Base-by-base conservation (phyloP, 2,329 filamentous ascomycete genomes). In the Ophiocordyceps unilateralis region DNA sequence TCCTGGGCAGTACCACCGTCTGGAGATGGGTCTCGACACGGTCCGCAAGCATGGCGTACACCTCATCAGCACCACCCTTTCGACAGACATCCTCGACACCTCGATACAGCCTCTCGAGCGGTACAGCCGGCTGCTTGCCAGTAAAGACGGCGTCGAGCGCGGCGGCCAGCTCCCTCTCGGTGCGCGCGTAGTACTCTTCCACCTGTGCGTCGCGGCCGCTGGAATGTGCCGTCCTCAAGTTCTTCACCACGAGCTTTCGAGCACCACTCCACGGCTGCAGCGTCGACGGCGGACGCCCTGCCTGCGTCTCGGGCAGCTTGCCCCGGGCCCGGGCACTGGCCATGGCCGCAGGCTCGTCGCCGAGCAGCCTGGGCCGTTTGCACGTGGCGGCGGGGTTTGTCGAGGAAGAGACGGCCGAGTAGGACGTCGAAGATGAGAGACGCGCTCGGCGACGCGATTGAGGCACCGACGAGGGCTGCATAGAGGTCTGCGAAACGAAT, bases 171-270 rank as follows among this genome's bases (percentile, higher is more conserved):
- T 93, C 81, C 36, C 65, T 62, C 76, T 82, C 84, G 4, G 78
- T 81, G 53, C 78, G 77, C 36, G 78, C 69, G 52, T 93, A 85
- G 64, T 94, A 96, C 48, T 76, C 70, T 48, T 83, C 77, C 19
- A 83, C 74, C 51, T 86, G 76, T 43, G 74, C 68, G 42, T 63
- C 55, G 34, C 61, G 57, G 45, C 72, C 70, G n/a, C 72, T 64
- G 17, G 70, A 70, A 9, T 9, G 10, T 36, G 32, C 17, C 1
- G 74, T 71, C 46, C 81, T 78, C 49, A 95, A 72, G 58, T 95
- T 96, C 72, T 94, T 94, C 53, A 98, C 84, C n/a, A 89, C 75
- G 39, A 98, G 73, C 61, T 82, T 88, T 68, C 82, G 88, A 19
- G 85, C 79, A 26, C 86, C 87, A 11, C 72, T 69, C 53, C 84